Evolutionary conservation across 148 eudicot species (phyloP), one percentile per base, ranked within the genome.

Genomic region (Salicornia ramosissima): DNA sequence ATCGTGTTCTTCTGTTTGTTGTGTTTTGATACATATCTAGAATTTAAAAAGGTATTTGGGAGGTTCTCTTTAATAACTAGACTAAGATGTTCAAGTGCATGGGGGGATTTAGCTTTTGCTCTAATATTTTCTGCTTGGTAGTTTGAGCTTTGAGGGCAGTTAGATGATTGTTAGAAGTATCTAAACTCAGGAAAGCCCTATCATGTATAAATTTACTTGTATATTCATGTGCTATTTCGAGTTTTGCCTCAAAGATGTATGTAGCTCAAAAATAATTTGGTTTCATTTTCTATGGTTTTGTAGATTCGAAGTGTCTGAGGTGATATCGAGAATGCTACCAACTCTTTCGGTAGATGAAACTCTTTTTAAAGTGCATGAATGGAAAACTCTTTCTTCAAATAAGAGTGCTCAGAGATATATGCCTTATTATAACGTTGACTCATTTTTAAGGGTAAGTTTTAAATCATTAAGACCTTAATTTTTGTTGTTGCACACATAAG

Each of bases 231-330:
- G 25, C 6, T 19, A n/a, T 72, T 54, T 26, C 64, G 15, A 63
- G 47, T 21, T 19, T 24, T 59, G 2, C 24, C 45, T 26, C 31
- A 6, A 8, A 0, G 9, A 16, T 29, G 31, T 28, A 25, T 71
- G 15, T 26, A 30, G 15, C 42, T 65, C 33, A 28, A n/a, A 69
- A 1, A 59, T 33, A 47, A 18, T 10, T 34, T 51, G n/a, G 24
- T 25, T 52, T 67, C 34, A 59, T 66, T 57, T 19, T 83, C 24
- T 45, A 42, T 74, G 69, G 12, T 36, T 29, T 42, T 65, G 28
- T 65, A 90, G 96, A 82, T 80, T 75, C 80, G 86, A 83, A 73
- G 89, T 90, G 65, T 83, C 90, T 63, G 82, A 88, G 76, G 80
- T 74, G 54, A 30, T 88, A 80, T 84, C 87, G 75, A 81, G 77